phyloP scores from a whole-genome alignment of 306 rosid species.

The Oxytropis ochrocephala region DNA sequence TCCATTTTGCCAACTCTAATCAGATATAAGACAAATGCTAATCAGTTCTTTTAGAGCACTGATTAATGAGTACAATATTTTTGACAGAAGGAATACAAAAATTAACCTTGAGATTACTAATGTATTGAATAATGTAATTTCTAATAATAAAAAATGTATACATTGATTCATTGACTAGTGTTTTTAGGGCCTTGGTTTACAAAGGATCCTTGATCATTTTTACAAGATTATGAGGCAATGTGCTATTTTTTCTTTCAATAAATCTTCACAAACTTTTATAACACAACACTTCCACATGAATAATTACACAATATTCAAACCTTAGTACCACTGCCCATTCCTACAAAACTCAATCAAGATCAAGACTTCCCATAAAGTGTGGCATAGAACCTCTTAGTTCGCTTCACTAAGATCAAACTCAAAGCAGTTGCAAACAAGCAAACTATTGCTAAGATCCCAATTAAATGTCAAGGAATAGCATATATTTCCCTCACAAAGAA shows the following conservation, averaged over 20 bases:
- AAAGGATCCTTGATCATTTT: not conserved
- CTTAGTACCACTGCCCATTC: not conserved
- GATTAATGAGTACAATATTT: too few species aligned
- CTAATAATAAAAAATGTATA: too few species aligned
- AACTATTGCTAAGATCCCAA: constrained; percentile 48
- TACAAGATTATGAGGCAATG: not conserved
- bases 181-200: too few species aligned
- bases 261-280: not conserved
- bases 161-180: too few species aligned
- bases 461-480: constrained; percentile 63
- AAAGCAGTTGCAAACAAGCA: constrained; percentile 47
- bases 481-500: constrained; percentile 50
- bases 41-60: too few species aligned
- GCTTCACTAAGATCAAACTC: constrained; percentile 39
- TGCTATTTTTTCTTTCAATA: too few species aligned
- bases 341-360: constrained; percentile 12
- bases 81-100: too few species aligned
- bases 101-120: too few species aligned
- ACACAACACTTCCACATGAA: not conserved
- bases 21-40: too few species aligned
- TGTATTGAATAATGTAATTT: too few species aligned
- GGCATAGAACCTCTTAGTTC: constrained; percentile 56
- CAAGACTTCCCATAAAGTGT: constrained; percentile 40
- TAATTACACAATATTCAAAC: not conserved
- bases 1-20: too few species aligned